phyloP scores from a whole-genome alignment of 352 stramenopile genomes.

The Globisporangium yorkense region DNA sequence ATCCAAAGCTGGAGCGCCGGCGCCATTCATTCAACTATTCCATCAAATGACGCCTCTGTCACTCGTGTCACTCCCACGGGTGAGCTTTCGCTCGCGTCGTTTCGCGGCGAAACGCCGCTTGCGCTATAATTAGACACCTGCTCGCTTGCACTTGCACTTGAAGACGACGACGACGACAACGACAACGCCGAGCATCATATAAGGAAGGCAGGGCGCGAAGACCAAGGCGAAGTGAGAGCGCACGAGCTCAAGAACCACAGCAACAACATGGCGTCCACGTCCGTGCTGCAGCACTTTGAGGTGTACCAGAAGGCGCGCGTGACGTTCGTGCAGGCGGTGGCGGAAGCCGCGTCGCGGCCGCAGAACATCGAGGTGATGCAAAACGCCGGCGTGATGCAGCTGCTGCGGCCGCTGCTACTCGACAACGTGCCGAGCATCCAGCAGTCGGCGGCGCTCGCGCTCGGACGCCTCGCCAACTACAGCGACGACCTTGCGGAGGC shows the following conservation, averaged over 20 bases:
- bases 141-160: no score
- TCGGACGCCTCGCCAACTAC: conserved; percentile 93
- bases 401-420: conserved; percentile 89
- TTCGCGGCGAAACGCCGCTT: no score
- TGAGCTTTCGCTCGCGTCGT: no score
- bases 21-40: no score
- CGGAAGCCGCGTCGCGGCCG: conserved; percentile 90
- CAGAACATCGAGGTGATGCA: conserved; percentile 97
- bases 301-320: conserved; percentile 94
- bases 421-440: conserved; percentile 96
- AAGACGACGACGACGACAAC: no score
- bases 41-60: no score
- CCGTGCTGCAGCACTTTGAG: conserved; percentile 93
- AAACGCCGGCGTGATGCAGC: conserved; percentile 94
- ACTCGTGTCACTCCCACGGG: no score
- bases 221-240: not conserved
- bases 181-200: no score
- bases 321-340: conserved; percentile 92
- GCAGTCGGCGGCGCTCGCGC: conserved; percentile 90
- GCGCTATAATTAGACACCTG: no score
- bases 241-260: not conserved
- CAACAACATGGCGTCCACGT: conserved; percentile 69
- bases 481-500: conserved; percentile 92
- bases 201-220: not conserved
- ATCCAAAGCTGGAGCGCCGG: no score